phyloP scores from a whole-genome alignment of 2,329 filamentous ascomycete genomes.

The Neofusicoccum umdonicola region DNA sequence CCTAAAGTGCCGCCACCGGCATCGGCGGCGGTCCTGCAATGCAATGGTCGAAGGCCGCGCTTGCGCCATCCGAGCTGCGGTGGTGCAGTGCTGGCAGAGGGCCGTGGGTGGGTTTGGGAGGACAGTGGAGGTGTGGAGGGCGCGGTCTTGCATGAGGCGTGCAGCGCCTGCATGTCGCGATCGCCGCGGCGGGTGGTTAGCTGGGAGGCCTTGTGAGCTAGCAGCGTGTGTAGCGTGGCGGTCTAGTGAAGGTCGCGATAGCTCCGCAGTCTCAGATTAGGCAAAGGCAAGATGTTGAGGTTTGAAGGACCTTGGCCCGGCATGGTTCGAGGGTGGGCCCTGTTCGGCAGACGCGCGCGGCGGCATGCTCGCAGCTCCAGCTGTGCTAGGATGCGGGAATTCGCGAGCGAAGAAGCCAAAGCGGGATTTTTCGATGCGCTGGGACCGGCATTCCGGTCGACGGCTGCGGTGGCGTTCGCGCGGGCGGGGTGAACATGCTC shows the following conservation, averaged over 20 bases:
- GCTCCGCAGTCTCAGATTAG: conserved; percentile 1
- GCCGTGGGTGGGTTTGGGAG: neutral
- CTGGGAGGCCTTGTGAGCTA: neutral
- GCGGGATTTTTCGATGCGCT: conserved; percentile 9
- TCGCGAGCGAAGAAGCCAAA: neutral
- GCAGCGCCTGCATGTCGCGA: conserved; percentile 4
- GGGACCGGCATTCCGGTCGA: neutral
- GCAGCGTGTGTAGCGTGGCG: neutral
- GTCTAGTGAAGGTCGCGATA: neutral
- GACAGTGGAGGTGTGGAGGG: neutral
- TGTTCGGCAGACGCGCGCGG: neutral
- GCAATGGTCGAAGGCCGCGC: neutral
- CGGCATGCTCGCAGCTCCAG: neutral
- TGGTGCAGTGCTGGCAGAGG: neutral
- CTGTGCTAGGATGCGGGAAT: neutral
- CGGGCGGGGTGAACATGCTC: neutral
- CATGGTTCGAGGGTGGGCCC: neutral
- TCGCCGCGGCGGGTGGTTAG: neutral
- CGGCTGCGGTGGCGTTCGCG: too few species aligned
- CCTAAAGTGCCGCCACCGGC: neutral
- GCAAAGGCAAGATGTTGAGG: conserved; percentile 6
- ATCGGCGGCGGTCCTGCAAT: neutral
- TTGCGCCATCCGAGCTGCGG: neutral
- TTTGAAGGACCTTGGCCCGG: neutral
- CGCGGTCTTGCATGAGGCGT: conserved; percentile 11